phyloP scores from a whole-genome alignment of 1,139 yeast genomes.

The Suhomyces terraborum region DNA sequence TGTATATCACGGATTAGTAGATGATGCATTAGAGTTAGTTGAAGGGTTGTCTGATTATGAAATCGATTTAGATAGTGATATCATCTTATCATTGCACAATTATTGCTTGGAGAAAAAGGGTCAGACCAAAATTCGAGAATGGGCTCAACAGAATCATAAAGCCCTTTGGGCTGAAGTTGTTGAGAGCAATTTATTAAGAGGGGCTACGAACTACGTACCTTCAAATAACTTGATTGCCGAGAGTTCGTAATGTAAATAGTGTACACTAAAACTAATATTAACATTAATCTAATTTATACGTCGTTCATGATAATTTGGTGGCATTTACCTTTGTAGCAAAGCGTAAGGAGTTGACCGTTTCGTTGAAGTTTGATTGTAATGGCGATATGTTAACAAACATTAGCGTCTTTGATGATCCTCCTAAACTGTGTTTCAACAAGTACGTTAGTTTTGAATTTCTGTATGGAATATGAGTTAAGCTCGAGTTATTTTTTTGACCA shows the following conservation, averaged over 20 bases:
- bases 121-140: slow-evolving; percentile 49
- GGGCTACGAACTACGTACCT: slow-evolving; percentile 39
- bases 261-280: slow-evolving; percentile 7
- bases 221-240: slow-evolving; percentile 21
- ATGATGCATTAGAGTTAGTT: slow-evolving; percentile 58
- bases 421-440: slow-evolving; percentile 77
- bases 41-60: slow-evolving; percentile 55
- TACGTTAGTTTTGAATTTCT: slow-evolving; percentile 72
- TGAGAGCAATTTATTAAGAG: slow-evolving; percentile 39
- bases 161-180: slow-evolving; percentile 51
- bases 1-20: slow-evolving; percentile 66
- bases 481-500: slow-evolving; percentile 45
- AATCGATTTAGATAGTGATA: slow-evolving; percentile 50
- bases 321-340: slow-evolving; percentile 84
- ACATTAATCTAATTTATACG: no score
- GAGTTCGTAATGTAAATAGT: slow-evolving; percentile 10
- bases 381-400: slow-evolving; percentile 95
- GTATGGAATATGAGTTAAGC: slow-evolving; percentile 51
- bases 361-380: slow-evolving; percentile 59
- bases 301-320: slow-evolving; percentile 39
- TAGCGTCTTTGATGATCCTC: slow-evolving; percentile 84
- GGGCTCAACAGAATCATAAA: slow-evolving; percentile 53
- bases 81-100: slow-evolving; percentile 59
- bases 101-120: slow-evolving; percentile 55
- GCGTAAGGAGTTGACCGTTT: slow-evolving; percentile 79